Conservation (phyloP, 345 rosid genomes). For the Carallia brachiata region DNA sequence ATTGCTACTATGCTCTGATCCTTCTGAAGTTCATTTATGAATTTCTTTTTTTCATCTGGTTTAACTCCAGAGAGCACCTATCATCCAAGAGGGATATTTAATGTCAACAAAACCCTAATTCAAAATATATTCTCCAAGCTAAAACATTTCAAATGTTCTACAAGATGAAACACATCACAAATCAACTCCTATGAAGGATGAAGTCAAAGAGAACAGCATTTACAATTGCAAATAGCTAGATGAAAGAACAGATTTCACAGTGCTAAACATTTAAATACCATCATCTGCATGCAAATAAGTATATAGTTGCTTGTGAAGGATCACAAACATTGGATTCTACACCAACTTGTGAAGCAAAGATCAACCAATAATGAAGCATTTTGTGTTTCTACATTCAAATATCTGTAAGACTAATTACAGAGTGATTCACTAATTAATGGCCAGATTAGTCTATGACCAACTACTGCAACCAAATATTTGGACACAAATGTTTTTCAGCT, state of each 20-base stretch:
- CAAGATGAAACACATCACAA: neutral
- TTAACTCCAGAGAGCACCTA: conserved; percentile 84
- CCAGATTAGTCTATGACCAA: too few species aligned
- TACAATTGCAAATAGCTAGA: neutral
- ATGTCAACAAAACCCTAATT: neutral
- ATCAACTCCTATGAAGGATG: neutral
- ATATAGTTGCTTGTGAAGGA: neutral
- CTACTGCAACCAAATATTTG: too few species aligned
- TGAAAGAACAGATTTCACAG: neutral
- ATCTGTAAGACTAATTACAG: neutral
- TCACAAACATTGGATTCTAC: neutral
- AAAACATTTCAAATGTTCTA: neutral
- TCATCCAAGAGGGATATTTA: conserved; percentile 13
- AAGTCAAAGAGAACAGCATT: neutral
- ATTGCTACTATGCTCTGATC: conserved; percentile 75
- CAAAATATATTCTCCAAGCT: neutral
- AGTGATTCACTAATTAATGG: too few species aligned
- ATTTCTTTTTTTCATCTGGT: conserved; percentile 76
- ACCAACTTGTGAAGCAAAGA: neutral
- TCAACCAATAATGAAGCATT: neutral
- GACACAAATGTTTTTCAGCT: too few species aligned
- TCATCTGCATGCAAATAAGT: neutral
- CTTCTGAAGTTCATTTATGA: conserved; percentile 68
- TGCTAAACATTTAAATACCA: neutral
- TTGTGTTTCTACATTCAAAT: neutral